Evolutionary conservation across 1,284 basidiomycete species (phyloP).

Genomic region (Pseudomicrostroma phylloplanum): DNA sequence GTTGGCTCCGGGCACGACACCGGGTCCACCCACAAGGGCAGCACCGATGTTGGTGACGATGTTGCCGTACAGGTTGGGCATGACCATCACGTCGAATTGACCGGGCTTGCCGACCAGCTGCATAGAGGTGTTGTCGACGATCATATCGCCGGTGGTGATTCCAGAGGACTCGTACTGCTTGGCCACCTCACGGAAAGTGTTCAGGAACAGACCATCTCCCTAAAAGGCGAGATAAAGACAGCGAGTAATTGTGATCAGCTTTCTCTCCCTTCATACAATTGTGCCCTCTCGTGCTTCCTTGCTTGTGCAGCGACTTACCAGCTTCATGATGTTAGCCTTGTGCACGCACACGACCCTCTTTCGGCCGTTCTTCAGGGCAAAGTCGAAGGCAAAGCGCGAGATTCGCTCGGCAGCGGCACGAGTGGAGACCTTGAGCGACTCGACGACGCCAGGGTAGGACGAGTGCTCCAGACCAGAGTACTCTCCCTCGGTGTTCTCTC

Average conservation of each 20-base stretch:
- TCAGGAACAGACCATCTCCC: slow-evolving; percentile 93
- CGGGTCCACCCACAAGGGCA: slow-evolving; percentile 94
- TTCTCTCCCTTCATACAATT: neutral
- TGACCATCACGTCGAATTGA: slow-evolving; percentile 93
- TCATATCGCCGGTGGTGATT: slow-evolving; percentile 79
- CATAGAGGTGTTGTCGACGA: slow-evolving; percentile 92
- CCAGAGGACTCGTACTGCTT: slow-evolving; percentile 69
- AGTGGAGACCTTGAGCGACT: slow-evolving; percentile 99
- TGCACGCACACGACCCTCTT: slow-evolving; percentile 96
- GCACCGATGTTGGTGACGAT: slow-evolving; percentile 99
- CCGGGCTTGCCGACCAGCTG: slow-evolving; percentile 75
- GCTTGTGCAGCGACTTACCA: slow-evolving; percentile 10
- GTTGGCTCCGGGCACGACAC: slow-evolving; percentile 96
- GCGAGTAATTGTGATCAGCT: neutral
- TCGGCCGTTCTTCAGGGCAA: slow-evolving; percentile 78
- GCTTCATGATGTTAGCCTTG: slow-evolving; percentile 98
- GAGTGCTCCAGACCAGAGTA: slow-evolving; percentile 99
- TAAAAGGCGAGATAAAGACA: neutral
- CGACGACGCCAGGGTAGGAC: slow-evolving; percentile 94
- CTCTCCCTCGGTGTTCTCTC: slow-evolving; percentile 99
- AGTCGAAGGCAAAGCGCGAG: slow-evolving; percentile 96
- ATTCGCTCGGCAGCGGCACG: slow-evolving; percentile 98
- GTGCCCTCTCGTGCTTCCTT: neutral
- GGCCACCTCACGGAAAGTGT: slow-evolving; percentile 90
- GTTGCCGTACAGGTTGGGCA: slow-evolving; percentile 98